Evolutionary conservation across 2,329 filamentous ascomycete species (phyloP).

Genomic region (Aspergillus sp.): DNA sequence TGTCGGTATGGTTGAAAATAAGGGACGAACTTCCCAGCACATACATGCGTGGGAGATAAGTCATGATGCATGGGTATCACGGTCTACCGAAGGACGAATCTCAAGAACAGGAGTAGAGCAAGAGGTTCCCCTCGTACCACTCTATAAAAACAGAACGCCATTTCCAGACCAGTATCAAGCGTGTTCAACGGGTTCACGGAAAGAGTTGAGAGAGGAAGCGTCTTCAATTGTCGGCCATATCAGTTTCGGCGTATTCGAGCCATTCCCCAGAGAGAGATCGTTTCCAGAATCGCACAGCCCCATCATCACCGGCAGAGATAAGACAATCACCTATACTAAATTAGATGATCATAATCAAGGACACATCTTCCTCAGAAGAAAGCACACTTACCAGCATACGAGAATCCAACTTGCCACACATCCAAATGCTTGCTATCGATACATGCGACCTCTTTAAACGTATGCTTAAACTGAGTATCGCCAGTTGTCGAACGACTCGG

Average conservation of each 20-base stretch:
- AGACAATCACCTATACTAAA: constrained; percentile 39
- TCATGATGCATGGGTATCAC: constrained; percentile 21
- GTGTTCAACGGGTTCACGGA: not conserved
- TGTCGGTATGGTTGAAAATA: no score
- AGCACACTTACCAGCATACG: constrained; percentile 37
- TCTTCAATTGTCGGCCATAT: constrained; percentile 34
- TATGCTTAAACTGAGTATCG: constrained; percentile 42
- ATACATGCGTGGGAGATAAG: not conserved
- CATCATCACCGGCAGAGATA: constrained; percentile 45
- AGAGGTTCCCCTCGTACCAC: not conserved
- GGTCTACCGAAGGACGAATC: constrained; percentile 7
- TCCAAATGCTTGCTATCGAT: constrained; percentile 46
- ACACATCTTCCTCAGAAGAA: not conserved
- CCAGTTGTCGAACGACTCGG: constrained; percentile 32
- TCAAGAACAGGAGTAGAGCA: not conserved
- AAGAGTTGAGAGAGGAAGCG: not conserved
- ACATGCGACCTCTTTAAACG: constrained; percentile 42
- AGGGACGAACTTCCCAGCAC: not conserved
- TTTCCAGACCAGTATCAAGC: not conserved
- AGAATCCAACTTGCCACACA: constrained; percentile 47
- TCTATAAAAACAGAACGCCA: not conserved
- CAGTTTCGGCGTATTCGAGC: constrained; percentile 45
- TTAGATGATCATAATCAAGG: constrained; percentile 2
- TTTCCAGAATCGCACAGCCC: constrained; percentile 44
- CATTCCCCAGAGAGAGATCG: constrained; percentile 43